Conservation (phyloP, 179 eudicot species). For the Patellifolia procumbens region DNA sequence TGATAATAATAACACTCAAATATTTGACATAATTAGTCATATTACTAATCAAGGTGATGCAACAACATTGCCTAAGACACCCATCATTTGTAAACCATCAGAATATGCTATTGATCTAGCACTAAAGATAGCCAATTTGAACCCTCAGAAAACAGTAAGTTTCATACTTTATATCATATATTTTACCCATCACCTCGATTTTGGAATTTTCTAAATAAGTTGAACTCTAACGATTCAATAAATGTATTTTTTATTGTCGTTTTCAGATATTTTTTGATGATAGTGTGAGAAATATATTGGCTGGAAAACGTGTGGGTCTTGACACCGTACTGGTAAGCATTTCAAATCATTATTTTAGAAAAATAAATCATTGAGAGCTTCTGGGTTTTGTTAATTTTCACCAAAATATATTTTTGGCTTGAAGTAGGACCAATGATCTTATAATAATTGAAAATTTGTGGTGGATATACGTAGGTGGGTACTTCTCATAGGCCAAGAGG, state of each 20-base stretch:
- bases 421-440: slow-evolving; percentile 8
- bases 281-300: slow-evolving; percentile 72
- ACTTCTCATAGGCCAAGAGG: slow-evolving; percentile 71
- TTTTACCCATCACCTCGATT: background rate
- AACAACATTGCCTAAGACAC: slow-evolving; percentile 65
- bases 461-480: slow-evolving; percentile 53
- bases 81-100: slow-evolving; percentile 77
- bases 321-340: slow-evolving; percentile 76
- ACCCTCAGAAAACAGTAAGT: slow-evolving; percentile 76
- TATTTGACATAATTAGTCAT: slow-evolving; percentile 73
- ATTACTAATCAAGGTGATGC: slow-evolving; percentile 46
- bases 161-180: background rate
- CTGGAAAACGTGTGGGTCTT: slow-evolving; percentile 88
- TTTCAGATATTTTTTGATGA: slow-evolving; percentile 91
- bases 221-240: slow-evolving; percentile 15
- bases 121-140: slow-evolving; percentile 61
- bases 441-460: background rate
- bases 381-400: slow-evolving; percentile 15
- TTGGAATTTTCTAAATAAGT: too few species aligned
- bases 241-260: background rate
- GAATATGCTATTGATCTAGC: slow-evolving; percentile 73
- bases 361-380: background rate
- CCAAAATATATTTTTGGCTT: background rate
- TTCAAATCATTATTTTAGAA: background rate
- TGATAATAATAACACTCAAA: slow-evolving; percentile 8